Percentiles rank a stretch among this genome's conserved stretches.
Evolutionary conservation across 176 grass and related monocot species (phyloP).

Genomic region (Phyllostachys edulis): DNA sequence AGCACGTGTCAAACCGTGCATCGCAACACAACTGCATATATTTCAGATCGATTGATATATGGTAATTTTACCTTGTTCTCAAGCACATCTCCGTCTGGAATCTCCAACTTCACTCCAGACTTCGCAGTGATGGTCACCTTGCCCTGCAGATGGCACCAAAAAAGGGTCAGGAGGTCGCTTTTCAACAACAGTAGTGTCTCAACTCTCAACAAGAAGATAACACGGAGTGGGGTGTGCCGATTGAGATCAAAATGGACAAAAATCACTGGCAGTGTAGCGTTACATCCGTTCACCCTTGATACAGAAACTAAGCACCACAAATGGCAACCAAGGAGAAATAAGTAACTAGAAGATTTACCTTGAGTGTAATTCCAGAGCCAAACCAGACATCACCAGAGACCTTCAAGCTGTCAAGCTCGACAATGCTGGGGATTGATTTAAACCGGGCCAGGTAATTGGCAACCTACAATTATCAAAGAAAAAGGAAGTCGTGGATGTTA

Average conservation of each 20-base stretch:
- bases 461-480: constrained; percentile 48
- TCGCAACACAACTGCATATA: neutral
- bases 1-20: neutral
- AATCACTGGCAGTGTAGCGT: neutral
- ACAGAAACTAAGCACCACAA: neutral
- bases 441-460: constrained; percentile 83
- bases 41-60: neutral
- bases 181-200: neutral
- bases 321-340: neutral
- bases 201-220: neutral
- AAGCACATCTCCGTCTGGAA: constrained; percentile 64
- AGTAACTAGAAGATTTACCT: constrained; percentile 49
- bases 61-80: constrained; percentile 66
- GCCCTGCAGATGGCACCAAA: constrained; percentile 39
- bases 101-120: constrained; percentile 65
- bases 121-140: constrained; percentile 69
- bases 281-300: neutral
- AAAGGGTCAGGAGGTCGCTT: constrained; percentile 18
- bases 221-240: neutral
- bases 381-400: constrained; percentile 95
- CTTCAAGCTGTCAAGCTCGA: constrained; percentile 94
- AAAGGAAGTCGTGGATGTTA: neutral
- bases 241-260: neutral
- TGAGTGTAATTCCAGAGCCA: constrained; percentile 70
- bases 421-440: constrained; percentile 95